Percentiles rank a stretch among this genome's conserved stretches.
phyloP scores from a whole-genome alignment of 176 grass and related monocot species.

The Cenchrus fungigraminus region DNA sequence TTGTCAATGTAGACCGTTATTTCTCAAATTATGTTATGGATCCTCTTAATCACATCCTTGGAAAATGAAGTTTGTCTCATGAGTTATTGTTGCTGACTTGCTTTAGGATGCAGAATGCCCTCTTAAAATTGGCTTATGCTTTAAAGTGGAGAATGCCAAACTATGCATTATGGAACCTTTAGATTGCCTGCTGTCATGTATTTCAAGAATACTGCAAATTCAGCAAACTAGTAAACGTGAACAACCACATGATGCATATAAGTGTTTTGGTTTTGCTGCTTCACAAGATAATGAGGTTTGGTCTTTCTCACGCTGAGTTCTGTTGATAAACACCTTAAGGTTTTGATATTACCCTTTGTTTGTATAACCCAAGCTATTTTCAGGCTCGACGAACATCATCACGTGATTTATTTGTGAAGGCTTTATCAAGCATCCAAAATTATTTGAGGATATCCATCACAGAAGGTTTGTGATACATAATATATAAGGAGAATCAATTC shows the following conservation, averaged over 20 bases:
- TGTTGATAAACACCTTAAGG: slow-evolving; percentile 18
- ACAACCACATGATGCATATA: slow-evolving; percentile 49
- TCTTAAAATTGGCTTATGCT: slow-evolving; percentile 71
- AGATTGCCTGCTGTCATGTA: slow-evolving; percentile 70
- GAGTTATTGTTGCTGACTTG: slow-evolving; percentile 39
- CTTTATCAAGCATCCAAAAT: slow-evolving; percentile 68
- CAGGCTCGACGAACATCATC: slow-evolving; percentile 70
- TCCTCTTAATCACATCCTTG: slow-evolving; percentile 31
- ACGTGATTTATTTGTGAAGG: slow-evolving; percentile 69
- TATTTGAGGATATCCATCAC: slow-evolving; percentile 53
- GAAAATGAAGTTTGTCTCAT: slow-evolving; percentile 33
- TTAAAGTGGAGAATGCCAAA: slow-evolving; percentile 70
- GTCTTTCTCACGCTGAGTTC: slow-evolving; percentile 29
- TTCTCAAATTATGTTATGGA: background rate
- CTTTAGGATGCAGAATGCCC: slow-evolving; percentile 65
- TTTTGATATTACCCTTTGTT: slow-evolving; percentile 29
- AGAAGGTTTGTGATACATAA: slow-evolving; percentile 66
- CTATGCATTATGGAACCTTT: slow-evolving; percentile 73
- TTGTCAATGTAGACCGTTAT: background rate
- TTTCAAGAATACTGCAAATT: slow-evolving; percentile 63
- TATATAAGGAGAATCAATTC: slow-evolving; percentile 18
- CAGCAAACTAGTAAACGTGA: slow-evolving; percentile 57
- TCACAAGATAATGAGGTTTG: slow-evolving; percentile 85
- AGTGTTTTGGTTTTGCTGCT: slow-evolving; percentile 80
- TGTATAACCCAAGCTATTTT: slow-evolving; percentile 31